Evolutionary conservation across 495 filamentous ascomycete genomes (phyloP), one percentile per base, ranked within the genome.

Genomic region (Arthonia radiata): DNA sequence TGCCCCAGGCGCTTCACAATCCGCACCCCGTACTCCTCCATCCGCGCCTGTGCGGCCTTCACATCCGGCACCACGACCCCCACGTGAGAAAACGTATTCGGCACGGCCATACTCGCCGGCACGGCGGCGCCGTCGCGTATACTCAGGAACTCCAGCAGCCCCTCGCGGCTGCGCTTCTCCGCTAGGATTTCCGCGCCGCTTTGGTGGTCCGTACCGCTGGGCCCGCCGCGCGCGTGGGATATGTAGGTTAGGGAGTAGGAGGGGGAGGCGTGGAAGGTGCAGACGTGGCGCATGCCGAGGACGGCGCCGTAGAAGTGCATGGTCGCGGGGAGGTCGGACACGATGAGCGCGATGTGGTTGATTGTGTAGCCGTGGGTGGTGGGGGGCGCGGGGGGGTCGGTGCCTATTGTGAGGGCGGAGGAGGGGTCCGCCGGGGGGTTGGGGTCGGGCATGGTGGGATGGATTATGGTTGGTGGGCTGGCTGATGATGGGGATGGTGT

Each of bases 261-360:
- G 11, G 35, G 32, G 15, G 39, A 37, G 1, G 37, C 22, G 13
- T 40, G 23, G 16, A 37, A 33, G 9, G 48, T 52, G 38, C 54
- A 61, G 23, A 59, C 37, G 7, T 50, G 40, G 13, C 53, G 54
- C 47, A 61, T 53, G 28, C 56, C 56, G 25, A 61, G 43, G 8
- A 55, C 44, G 24, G 51, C 34, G 25, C 48, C 40, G 29, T 60
- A 60, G 45, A 57, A 60, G 33, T 49, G 36, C 0, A 54, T 39
- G 5, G 47, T 52, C 29, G 37, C 41, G 14, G 35, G 28, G 7
- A 53, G 46, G 27, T 58, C 42, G 26, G 34, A 36, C 25, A 56
- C 49, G 28, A 47, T 41, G 28, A 61, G 38, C 30, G 50, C 47
- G 30, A 50, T 30, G 35, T 61, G 56, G 39, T 57, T 59, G 11